Evolutionary conservation across 202 grass and related monocot species (phyloP).

Genomic region (Setaria viridis): DNA sequence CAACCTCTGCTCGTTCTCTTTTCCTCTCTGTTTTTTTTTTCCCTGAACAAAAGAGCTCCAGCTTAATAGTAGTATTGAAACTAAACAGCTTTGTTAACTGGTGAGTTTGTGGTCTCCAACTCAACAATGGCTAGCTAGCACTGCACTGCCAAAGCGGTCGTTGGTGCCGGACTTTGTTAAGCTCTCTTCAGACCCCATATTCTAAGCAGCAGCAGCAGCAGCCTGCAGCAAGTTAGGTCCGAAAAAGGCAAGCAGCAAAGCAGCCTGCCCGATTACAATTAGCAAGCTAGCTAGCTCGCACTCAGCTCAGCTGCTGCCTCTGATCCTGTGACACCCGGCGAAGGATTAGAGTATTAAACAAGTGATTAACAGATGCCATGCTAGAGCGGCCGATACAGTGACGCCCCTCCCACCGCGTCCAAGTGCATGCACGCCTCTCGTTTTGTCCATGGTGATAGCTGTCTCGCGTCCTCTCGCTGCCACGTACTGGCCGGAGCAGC

Average conservation of each 20-base stretch:
- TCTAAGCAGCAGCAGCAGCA: conserved; percentile 30
- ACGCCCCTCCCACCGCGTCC: conserved; percentile 37
- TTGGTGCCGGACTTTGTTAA: conserved; percentile 32
- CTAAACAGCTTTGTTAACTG: no score
- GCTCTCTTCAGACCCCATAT: not conserved
- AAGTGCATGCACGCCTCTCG: conserved; percentile 28
- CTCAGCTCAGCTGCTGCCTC: not conserved
- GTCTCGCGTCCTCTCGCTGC: conserved; percentile 32
- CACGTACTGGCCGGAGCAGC: conserved; percentile 18
- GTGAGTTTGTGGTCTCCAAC: conserved; percentile 48
- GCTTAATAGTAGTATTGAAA: not conserved
- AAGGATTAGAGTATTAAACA: not conserved
- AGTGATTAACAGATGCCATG: conserved; percentile 9
- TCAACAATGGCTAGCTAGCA: conserved; percentile 34
- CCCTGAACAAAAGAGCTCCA: not conserved
- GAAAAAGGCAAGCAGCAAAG: conserved; percentile 9
- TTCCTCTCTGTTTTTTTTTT: not conserved
- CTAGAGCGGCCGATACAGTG: conserved; percentile 45
- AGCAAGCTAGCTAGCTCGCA: conserved; percentile 12
- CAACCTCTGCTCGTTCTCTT: not conserved
- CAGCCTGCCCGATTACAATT: not conserved
- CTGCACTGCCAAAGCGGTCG: conserved; percentile 7
- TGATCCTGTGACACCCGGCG: not conserved
- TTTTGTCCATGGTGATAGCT: not conserved
- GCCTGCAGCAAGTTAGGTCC: not conserved